phyloP scores from a whole-genome alignment of 2,329 filamentous ascomycete genomes.

The Bipolaris sorokiniana region DNA sequence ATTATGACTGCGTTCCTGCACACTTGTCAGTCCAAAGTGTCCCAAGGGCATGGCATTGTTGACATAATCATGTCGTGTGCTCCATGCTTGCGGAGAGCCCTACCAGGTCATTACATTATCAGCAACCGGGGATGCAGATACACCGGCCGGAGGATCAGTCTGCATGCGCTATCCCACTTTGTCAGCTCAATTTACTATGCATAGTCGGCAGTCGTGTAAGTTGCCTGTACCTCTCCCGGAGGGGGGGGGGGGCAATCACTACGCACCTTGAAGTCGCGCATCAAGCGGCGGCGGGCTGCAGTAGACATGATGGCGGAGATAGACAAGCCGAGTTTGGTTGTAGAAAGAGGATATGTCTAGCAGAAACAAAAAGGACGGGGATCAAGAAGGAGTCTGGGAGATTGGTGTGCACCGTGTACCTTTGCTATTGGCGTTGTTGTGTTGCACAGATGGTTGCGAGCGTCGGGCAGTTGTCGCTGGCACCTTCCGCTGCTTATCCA shows the following conservation, averaged over 20 bases:
- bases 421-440: constrained; percentile 7
- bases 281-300: constrained; percentile 90
- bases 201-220: background rate
- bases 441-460: constrained; percentile 17
- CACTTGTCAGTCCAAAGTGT: constrained; percentile 33
- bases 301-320: constrained; percentile 72
- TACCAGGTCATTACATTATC: constrained; percentile 98
- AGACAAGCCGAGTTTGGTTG: background rate
- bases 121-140: constrained; percentile 93
- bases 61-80: constrained; percentile 35
- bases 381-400: background rate
- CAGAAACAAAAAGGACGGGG: background rate
- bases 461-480: constrained; percentile 1
- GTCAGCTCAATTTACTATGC: constrained; percentile 18
- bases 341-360: background rate
- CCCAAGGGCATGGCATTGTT: background rate
- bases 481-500: constrained; percentile 13
- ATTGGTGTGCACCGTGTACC: background rate
- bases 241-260: constrained; percentile 17
- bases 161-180: constrained; percentile 81
- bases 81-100: constrained; percentile 32
- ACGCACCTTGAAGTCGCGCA: constrained; percentile 98
- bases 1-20: constrained; percentile 97
- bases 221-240: constrained; percentile 4
- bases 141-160: constrained; percentile 94